These are phyloP conservation scores for Ploettnerulaceae sp. DNA, from an alignment of 2,329 filamentous ascomycete species.

Conservation along the genomic window DNA sequence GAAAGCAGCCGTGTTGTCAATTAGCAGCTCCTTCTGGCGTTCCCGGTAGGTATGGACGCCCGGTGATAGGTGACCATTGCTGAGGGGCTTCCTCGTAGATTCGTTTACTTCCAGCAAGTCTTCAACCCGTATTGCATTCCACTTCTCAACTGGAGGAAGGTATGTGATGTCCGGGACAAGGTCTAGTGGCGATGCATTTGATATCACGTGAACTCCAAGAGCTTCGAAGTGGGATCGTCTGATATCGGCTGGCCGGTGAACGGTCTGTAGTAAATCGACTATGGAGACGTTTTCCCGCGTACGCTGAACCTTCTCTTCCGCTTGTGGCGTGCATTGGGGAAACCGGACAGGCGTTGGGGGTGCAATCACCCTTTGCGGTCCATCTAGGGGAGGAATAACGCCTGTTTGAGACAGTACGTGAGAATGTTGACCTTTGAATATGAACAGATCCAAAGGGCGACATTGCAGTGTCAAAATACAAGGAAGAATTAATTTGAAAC, in stretches of 20 bases:
- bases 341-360: constrained; percentile 29
- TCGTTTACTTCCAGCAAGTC: constrained; percentile 40
- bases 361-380: constrained; percentile 23
- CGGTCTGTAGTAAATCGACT: constrained; percentile 47
- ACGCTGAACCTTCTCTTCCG: constrained; percentile 37
- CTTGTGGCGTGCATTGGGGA: constrained; percentile 28
- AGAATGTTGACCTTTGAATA: constrained; percentile 12
- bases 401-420: constrained; percentile 21
- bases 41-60: constrained; percentile 55
- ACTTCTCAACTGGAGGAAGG: constrained; percentile 49
- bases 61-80: constrained; percentile 50
- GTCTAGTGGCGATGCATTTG: constrained; percentile 44
- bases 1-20: constrained; percentile 54
- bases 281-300: constrained; percentile 37
- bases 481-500: constrained; percentile 12
- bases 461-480: background rate
- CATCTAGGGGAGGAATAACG: constrained; percentile 18
- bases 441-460: background rate
- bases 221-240: constrained; percentile 49
- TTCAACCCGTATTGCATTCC: constrained; percentile 35
- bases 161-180: constrained; percentile 50
- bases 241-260: constrained; percentile 49
- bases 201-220: constrained; percentile 51
- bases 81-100: constrained; percentile 44
- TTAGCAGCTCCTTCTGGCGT: constrained; percentile 51